Conservation (phyloP, 257 asterid genomes). For the Fraxinus anomala region DNA sequence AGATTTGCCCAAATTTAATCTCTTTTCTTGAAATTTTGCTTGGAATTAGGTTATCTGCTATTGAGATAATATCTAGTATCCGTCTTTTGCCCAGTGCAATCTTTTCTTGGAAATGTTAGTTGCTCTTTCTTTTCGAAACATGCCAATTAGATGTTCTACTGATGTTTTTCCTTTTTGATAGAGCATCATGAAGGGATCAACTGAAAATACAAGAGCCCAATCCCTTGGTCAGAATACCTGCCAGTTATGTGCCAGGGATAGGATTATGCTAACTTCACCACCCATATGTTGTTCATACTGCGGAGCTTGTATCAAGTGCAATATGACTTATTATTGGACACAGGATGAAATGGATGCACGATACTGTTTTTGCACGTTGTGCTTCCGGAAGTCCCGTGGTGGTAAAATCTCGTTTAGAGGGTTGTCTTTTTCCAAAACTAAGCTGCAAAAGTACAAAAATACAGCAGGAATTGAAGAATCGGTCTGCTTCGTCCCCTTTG, state of each 20-base stretch:
- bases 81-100: too few relatives aligned
- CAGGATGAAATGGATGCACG: conserved; percentile 35
- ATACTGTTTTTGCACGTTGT: conserved; percentile 47
- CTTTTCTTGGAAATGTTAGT: neutral
- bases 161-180: neutral
- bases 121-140: neutral
- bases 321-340: conserved; percentile 43
- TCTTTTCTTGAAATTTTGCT: neutral
- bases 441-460: conserved; percentile 48
- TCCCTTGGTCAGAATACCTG: conserved; percentile 45
- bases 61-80: too few relatives aligned
- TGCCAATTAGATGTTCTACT: neutral
- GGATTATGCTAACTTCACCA: conserved; percentile 44
- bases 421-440: conserved; percentile 46
- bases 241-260: conserved; percentile 50
- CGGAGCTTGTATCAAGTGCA: conserved; percentile 43
- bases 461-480: conserved; percentile 45
- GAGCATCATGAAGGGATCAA: conserved; percentile 26
- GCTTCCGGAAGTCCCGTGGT: conserved; percentile 50
- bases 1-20: too few relatives aligned
- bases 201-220: conserved; percentile 20
- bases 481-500: conserved; percentile 41
- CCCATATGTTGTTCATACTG: conserved; percentile 56
- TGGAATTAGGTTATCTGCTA: neutral
- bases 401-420: conserved; percentile 48